Percentiles rank a stretch among this genome's conserved stretches.
These are phyloP conservation scores for Penicillium fuscoglaucum DNA, from an alignment of 2,329 filamentous ascomycete species.

Conservation along the genomic window DNA sequence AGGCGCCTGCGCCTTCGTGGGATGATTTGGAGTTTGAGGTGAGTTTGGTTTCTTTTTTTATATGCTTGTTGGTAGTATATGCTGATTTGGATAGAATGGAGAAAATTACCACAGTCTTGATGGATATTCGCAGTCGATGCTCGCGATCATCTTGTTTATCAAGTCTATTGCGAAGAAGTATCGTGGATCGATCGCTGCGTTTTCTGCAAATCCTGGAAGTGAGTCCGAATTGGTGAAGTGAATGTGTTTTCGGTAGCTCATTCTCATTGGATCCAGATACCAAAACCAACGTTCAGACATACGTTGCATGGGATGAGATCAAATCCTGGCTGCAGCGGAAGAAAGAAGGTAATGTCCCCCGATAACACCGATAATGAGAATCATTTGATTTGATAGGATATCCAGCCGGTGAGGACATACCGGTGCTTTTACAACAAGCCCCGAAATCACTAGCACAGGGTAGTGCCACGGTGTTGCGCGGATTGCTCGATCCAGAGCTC, in stretches of 20 bases:
- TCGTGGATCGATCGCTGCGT: conserved; percentile 18
- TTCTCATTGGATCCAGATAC: conserved; percentile 18
- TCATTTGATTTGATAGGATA: neutral
- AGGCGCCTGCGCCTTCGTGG: conserved; percentile 23
- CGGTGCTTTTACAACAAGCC: conserved; percentile 26
- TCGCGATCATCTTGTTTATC: conserved; percentile 29
- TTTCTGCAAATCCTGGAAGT: conserved; percentile 32
- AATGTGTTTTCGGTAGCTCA: neutral
- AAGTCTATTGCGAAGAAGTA: conserved; percentile 23
- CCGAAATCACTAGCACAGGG: conserved; percentile 27
- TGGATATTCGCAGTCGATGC: conserved; percentile 30
- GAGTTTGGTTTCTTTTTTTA: neutral
- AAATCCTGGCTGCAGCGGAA: conserved; percentile 27
- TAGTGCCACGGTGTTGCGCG: conserved; percentile 25
- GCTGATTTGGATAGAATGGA: conserved; percentile 20
- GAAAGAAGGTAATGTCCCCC: conserved; percentile 21
- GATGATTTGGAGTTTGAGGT: conserved; percentile 26
- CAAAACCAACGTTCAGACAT: conserved; percentile 25
- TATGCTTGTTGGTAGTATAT: neutral
- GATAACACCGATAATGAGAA: neutral
- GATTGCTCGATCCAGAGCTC: conserved; percentile 27
- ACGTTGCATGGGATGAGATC: conserved; percentile 22
- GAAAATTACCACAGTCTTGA: conserved; percentile 28
- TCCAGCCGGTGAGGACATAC: conserved; percentile 23
- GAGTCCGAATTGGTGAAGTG: conserved; percentile 1